Evolutionary conservation across 2,329 filamentous ascomycete genomes (phyloP), one percentile per base, ranked within the genome.

Genomic region (Aspergillus ochraceus): DNA sequence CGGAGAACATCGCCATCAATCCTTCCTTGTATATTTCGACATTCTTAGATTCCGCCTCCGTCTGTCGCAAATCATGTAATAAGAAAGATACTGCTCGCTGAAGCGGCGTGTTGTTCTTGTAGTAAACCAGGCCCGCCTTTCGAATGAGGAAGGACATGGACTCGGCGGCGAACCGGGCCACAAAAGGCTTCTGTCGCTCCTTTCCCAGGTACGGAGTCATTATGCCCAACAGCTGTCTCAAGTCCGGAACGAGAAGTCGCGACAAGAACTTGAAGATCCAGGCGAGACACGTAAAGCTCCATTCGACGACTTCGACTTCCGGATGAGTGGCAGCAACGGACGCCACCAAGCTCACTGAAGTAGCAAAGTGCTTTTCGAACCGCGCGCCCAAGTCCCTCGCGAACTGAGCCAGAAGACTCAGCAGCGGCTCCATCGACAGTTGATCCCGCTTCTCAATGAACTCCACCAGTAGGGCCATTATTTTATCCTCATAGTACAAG

Each of bases 231-330:
- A 96, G 88, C 51, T 94, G 92, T 62, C 90, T 84, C 63, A 99
- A 78, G 71, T 99, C 91, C 4, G 92, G 89, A 0, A 95, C 90
- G 22, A 99, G 78, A 0, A 98, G 84, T 64, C 91, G 88, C 2
- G 92, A 96, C 5, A 99, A 85, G 71, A 98, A 98, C 74, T 99
- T 99, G 85, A 99, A 97, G 46, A 98, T 82, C 82, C 96, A 99
- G 50, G 95, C 92, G 58, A 99, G 82, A 67, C 91, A 93, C 12
- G 89, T 92, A 77, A 99, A 99, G 54, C 91, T 94, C 93, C 94
- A 98, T 78, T 99, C 95, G 54, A 98, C 91, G n/a, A 96, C 92
- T 64, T 93, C 91, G 26, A 91, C 88, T 70, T 91, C 89, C 58
- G 90, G 84, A 55, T 91, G 87, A 68, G 87, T 90, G 56, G 88